phyloP scores from a whole-genome alignment of 106 monocot species.

The Allium fistulosum region DNA sequence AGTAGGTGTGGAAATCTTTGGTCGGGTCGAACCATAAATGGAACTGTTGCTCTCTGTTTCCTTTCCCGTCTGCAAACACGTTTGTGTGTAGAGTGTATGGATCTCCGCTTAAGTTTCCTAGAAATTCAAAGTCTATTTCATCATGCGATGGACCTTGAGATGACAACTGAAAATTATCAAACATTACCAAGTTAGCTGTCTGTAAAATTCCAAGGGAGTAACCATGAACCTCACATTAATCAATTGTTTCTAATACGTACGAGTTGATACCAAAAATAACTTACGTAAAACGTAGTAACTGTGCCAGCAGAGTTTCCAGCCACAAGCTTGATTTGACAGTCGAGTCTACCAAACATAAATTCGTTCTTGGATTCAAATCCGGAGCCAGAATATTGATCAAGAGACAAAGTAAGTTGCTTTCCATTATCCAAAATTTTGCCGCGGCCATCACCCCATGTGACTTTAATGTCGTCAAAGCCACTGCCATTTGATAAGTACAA shows the following conservation, averaged over 20 bases:
- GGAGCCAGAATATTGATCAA: conserved; percentile 8
- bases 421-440: conserved; percentile 7
- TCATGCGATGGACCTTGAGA: conserved; percentile 13
- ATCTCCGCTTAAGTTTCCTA: conserved; percentile 15
- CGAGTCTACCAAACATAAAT: conserved; percentile 13
- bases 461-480: not conserved
- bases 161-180: conserved; percentile 7
- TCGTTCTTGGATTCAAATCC: conserved; percentile 12
- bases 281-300: conserved; percentile 20
- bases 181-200: not conserved
- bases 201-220: not conserved
- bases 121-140: conserved; percentile 20
- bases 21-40: conserved; percentile 23
- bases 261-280: not conserved
- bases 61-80: conserved; percentile 16
- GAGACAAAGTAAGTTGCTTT: conserved; percentile 5
- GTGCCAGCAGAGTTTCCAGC: conserved; percentile 23
- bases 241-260: not conserved
- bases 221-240: not conserved
- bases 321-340: conserved; percentile 20
- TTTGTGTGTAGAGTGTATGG: conserved; percentile 14
- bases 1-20: conserved; percentile 20
- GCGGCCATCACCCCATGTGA: conserved; percentile 13
- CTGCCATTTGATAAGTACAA: not conserved
- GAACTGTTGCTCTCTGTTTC: conserved; percentile 19